Conservation (phyloP, 2,329 filamentous ascomycete species). For the Aspergillus latus region DNA sequence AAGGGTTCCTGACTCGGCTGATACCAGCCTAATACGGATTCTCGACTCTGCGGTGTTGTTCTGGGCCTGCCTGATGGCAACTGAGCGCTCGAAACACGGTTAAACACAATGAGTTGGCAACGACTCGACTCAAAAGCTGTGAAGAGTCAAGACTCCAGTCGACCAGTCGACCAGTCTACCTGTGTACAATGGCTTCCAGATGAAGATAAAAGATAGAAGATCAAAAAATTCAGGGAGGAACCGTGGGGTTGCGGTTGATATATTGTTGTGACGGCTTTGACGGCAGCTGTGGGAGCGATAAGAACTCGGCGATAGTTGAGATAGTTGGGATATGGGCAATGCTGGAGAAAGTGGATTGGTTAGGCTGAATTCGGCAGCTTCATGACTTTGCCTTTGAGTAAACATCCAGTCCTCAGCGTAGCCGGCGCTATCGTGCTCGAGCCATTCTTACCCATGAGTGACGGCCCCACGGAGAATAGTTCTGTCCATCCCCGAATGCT, state of each 20-base stretch:
- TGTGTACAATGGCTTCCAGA: not conserved
- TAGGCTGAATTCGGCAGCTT: not conserved
- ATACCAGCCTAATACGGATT: not conserved
- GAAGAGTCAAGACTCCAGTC: too few relatives aligned
- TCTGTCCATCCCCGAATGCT: slow-evolving; percentile 13
- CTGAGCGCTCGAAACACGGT: not conserved
- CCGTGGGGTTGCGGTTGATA: not conserved
- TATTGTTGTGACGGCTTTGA: not conserved
- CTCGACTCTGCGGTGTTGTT: slow-evolving; percentile 2
- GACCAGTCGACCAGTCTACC: not conserved
- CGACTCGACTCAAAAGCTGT: not conserved
- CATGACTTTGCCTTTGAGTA: not conserved
- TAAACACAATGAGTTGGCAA: not conserved
- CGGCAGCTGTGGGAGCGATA: not conserved
- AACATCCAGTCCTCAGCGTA: not conserved
- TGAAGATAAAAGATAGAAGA: not conserved
- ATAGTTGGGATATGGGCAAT: not conserved
- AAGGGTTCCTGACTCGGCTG: slow-evolving; percentile 6
- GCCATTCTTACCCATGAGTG: not conserved
- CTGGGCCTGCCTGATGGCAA: not conserved
- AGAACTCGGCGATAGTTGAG: not conserved
- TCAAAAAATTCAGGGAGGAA: not conserved
- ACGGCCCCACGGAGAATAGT: slow-evolving; percentile 18
- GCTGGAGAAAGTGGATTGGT: not conserved
- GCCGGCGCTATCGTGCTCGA: not conserved